Percentiles rank a stretch among this genome's conserved stretches.
Conservation (phyloP, 805 yeast species). For the Kodamaea kaohsiungensis region DNA sequence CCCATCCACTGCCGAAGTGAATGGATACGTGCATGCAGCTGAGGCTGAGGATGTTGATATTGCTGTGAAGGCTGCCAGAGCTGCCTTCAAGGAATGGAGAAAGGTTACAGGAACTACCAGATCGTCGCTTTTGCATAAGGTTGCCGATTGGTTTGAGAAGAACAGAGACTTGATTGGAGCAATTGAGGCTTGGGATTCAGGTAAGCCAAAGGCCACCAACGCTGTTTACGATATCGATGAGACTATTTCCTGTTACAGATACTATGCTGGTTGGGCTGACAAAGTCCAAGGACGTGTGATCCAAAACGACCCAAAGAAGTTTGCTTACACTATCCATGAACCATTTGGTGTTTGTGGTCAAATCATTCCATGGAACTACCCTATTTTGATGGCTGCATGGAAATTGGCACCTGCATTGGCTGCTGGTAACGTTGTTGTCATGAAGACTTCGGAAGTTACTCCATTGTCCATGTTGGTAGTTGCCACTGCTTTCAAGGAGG, state of each 20-base stretch:
- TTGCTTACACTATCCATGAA: slow-evolving; percentile 70
- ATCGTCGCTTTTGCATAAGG: slow-evolving; percentile 35
- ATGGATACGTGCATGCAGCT: slow-evolving; percentile 43
- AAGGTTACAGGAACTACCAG: slow-evolving; percentile 45
- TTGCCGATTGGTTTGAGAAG: slow-evolving; percentile 37
- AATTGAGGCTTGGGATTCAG: slow-evolving; percentile 50
- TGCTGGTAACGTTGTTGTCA: slow-evolving; percentile 71
- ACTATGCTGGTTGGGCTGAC: slow-evolving; percentile 66
- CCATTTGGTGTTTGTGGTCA: slow-evolving; percentile 68
- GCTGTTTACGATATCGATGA: slow-evolving; percentile 51
- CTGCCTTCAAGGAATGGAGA: slow-evolving; percentile 48
- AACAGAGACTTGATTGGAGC: slow-evolving; percentile 36
- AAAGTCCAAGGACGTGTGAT: slow-evolving; percentile 50
- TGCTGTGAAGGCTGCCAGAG: slow-evolving; percentile 41
- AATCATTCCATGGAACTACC: slow-evolving; percentile 75
- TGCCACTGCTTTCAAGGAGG: slow-evolving; percentile 57
- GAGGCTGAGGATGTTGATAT: slow-evolving; percentile 43
- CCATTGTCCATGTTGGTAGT: slow-evolving; percentile 68
- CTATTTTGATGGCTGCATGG: slow-evolving; percentile 73
- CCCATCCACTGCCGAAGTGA: slow-evolving; percentile 45
- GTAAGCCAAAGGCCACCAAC: slow-evolving; percentile 48
- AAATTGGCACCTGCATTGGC: slow-evolving; percentile 82
- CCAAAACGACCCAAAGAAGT: slow-evolving; percentile 46
- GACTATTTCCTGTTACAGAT: slow-evolving; percentile 46
- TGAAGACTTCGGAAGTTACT: slow-evolving; percentile 75